phyloP scores from a whole-genome alignment of 2,329 filamentous ascomycete genomes.

The Penicillium sclerotigenum region DNA sequence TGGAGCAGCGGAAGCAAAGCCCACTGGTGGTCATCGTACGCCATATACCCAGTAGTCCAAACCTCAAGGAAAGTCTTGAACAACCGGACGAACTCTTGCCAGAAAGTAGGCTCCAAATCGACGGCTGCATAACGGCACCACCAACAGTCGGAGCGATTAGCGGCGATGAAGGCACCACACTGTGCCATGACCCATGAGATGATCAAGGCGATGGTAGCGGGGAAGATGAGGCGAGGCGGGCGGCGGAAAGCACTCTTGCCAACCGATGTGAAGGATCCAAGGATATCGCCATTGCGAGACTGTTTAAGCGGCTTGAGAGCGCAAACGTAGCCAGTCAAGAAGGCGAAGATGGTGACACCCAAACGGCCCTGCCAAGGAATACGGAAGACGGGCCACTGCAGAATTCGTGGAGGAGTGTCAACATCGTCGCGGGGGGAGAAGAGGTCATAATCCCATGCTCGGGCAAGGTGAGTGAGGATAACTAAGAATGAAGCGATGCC shows the following conservation, averaged over 20 bases:
- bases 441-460: slow-evolving; percentile 51
- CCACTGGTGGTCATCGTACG: slow-evolving; percentile 57
- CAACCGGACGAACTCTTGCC: slow-evolving; percentile 45
- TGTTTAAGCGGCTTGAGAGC: slow-evolving; percentile 55
- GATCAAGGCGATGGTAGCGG: slow-evolving; percentile 51
- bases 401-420: slow-evolving; percentile 44
- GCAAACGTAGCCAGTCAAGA: slow-evolving; percentile 56
- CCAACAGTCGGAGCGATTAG: slow-evolving; percentile 48
- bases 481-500: slow-evolving; percentile 55
- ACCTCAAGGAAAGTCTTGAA: slow-evolving; percentile 48
- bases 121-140: slow-evolving; percentile 54
- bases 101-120: slow-evolving; percentile 42
- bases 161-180: slow-evolving; percentile 49
- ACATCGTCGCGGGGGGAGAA: slow-evolving; percentile 49
- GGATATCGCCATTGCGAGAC: slow-evolving; percentile 46
- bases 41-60: slow-evolving; percentile 52
- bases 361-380: slow-evolving; percentile 54
- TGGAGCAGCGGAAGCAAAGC: slow-evolving; percentile 51
- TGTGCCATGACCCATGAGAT: slow-evolving; percentile 52
- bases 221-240: slow-evolving; percentile 51
- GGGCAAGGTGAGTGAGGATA: slow-evolving; percentile 52
- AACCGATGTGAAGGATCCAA: slow-evolving; percentile 48
- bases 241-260: slow-evolving; percentile 55
- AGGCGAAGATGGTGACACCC: slow-evolving; percentile 56
- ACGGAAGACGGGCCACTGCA: slow-evolving; percentile 52